Conservation (phyloP, 1,139 yeast species). For the Hyphopichia buzzinii region DNA sequence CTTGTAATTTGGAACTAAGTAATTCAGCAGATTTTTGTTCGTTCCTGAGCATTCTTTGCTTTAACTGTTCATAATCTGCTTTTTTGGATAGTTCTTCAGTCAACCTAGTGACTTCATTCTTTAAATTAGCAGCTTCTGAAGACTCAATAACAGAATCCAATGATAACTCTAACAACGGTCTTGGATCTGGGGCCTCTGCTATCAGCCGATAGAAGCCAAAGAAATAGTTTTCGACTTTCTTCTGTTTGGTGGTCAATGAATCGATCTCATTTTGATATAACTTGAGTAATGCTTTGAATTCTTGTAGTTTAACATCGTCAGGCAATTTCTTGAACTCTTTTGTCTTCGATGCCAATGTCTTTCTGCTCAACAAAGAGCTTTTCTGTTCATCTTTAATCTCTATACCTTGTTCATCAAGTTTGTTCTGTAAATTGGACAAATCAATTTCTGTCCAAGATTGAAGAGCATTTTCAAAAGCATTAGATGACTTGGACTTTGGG, state of each 20-base stretch:
- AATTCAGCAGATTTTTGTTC: slow-evolving; percentile 60
- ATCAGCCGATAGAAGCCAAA: slow-evolving; percentile 71
- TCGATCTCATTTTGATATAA: slow-evolving; percentile 89
- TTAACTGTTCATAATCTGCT: slow-evolving; percentile 79
- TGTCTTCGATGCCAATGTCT: slow-evolving; percentile 75
- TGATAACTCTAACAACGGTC: slow-evolving; percentile 72
- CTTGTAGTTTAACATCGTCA: slow-evolving; percentile 62
- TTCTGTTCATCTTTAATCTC: slow-evolving; percentile 72
- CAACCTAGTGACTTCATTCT: slow-evolving; percentile 52
- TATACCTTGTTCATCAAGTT: slow-evolving; percentile 72
- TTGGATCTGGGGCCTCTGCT: slow-evolving; percentile 93
- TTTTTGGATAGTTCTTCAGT: slow-evolving; percentile 60
- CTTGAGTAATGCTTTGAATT: slow-evolving; percentile 69
- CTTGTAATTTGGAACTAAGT: slow-evolving; percentile 42
- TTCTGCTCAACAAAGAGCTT: slow-evolving; percentile 64
- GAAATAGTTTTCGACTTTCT: slow-evolving; percentile 69
- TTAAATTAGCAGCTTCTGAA: slow-evolving; percentile 52
- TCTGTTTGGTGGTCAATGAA: slow-evolving; percentile 71
- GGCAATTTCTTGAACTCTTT: slow-evolving; percentile 74
- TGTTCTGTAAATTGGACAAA: slow-evolving; percentile 63
- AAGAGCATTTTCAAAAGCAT: slow-evolving; percentile 49
- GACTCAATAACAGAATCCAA: slow-evolving; percentile 63
- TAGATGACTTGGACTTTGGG: slow-evolving; percentile 11
- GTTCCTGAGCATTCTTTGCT: slow-evolving; percentile 53
- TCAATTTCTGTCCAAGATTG: slow-evolving; percentile 77